phyloP scores from a whole-genome alignment of 371 early-diverging fungal genomes.

The Mortierella polycephala region DNA sequence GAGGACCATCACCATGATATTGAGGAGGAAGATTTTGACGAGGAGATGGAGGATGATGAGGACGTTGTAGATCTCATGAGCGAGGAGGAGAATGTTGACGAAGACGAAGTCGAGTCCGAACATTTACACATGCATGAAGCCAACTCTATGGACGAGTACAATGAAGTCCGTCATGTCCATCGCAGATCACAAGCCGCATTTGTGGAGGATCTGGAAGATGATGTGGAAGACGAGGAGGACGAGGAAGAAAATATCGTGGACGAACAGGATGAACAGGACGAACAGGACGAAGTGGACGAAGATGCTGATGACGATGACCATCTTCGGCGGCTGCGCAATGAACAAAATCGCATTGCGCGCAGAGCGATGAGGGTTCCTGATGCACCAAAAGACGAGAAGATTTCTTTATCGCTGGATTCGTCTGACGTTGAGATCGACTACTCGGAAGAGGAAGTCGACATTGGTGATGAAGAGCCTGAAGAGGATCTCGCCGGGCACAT shows the following conservation, averaged over 20 bases:
- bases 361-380: background rate
- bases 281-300: background rate
- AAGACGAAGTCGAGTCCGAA: too few relatives aligned
- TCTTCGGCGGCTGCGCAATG: background rate
- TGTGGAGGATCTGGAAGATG: background rate
- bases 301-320: constrained; percentile 1
- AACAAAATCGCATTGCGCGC: background rate
- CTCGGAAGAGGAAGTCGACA: background rate
- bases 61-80: too few relatives aligned
- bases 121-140: background rate
- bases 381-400: background rate
- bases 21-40: background rate
- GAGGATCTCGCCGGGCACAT: background rate
- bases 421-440: background rate
- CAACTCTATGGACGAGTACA: background rate
- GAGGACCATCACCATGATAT: background rate
- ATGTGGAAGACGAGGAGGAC: constrained; percentile 5
- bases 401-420: background rate
- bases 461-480: background rate
- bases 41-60: background rate
- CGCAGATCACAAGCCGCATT: too few relatives aligned
- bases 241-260: background rate
- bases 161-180: too few relatives aligned
- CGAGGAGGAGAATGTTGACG: too few relatives aligned
- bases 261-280: constrained; percentile 1